phyloP scores from a whole-genome alignment of 2,329 filamentous ascomycete species.

The Beauveria varroae region DNA sequence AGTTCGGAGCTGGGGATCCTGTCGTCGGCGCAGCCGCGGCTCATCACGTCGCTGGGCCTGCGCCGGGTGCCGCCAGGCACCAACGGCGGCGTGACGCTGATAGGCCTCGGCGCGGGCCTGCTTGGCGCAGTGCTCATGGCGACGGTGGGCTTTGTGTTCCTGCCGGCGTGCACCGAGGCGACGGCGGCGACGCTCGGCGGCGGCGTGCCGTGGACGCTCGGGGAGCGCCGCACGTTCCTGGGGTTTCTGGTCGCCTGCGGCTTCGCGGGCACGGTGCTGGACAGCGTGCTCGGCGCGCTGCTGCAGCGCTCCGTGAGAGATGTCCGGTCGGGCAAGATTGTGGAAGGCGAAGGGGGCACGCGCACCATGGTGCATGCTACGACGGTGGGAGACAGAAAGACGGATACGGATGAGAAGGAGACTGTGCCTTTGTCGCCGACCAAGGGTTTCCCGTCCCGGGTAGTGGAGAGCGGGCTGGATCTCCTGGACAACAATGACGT shows the following conservation, averaged over 20 bases:
- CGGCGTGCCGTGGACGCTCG: constrained; percentile 40
- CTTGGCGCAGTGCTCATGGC: constrained; percentile 67
- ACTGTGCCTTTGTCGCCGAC: constrained; percentile 32
- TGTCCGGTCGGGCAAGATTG: constrained; percentile 72
- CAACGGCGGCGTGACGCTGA: constrained; percentile 80
- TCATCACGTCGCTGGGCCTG: constrained; percentile 75
- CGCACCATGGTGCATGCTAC: constrained; percentile 42
- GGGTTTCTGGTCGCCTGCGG: constrained; percentile 64
- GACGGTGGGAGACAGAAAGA: constrained; percentile 16
- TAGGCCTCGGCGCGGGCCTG: constrained; percentile 66
- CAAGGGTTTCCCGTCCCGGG: constrained; percentile 47
- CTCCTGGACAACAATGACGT: constrained; percentile 92
- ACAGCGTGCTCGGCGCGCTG: constrained; percentile 79
- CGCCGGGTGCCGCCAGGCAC: constrained; percentile 81
- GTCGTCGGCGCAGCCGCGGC: constrained; percentile 63
- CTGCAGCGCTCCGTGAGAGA: constrained; percentile 85
- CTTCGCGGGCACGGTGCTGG: constrained; percentile 70
- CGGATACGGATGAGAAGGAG: constrained; percentile 29
- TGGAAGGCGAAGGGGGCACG: constrained; percentile 74
- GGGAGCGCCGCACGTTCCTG: constrained; percentile 40
- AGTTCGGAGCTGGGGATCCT: constrained; percentile 93
- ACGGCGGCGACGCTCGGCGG: constrained; percentile 31
- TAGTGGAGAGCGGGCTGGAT: constrained; percentile 60
- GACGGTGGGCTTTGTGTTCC: constrained; percentile 53
- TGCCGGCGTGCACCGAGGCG: constrained; percentile 58